Evolutionary conservation across 2,329 filamentous ascomycete species (phyloP).

Genomic region (Fusarium graminum): DNA sequence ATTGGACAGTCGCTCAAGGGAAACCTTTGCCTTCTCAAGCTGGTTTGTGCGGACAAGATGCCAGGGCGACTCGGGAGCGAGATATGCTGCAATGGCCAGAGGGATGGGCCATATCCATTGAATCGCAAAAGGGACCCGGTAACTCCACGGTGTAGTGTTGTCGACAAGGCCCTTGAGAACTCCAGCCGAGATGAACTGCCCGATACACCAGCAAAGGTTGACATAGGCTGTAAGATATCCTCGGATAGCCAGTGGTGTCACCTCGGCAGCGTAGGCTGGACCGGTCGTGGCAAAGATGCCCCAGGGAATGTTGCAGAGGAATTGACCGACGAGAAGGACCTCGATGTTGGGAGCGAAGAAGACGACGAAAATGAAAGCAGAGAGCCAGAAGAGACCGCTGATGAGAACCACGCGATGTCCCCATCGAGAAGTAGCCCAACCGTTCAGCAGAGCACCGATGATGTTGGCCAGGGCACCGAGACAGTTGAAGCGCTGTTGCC

Average conservation of each 20-base stretch:
- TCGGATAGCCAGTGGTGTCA: conserved; percentile 58
- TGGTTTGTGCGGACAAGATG: conserved; percentile 53
- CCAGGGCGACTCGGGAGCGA: conserved; percentile 57
- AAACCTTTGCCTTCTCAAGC: conserved; percentile 51
- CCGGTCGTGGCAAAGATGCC: conserved; percentile 61
- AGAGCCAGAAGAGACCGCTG: conserved; percentile 56
- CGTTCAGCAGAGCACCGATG: conserved; percentile 58
- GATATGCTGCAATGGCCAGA: conserved; percentile 50
- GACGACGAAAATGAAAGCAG: conserved; percentile 61
- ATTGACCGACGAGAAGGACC: conserved; percentile 59
- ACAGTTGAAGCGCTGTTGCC: conserved; percentile 64
- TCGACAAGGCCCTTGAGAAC: conserved; percentile 56
- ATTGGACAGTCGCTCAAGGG: conserved; percentile 52
- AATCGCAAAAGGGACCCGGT: conserved; percentile 57
- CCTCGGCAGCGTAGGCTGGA: conserved; percentile 60
- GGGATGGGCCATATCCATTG: conserved; percentile 58
- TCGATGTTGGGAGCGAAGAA: conserved; percentile 62
- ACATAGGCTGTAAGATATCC: conserved; percentile 60
- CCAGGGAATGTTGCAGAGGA: conserved; percentile 62
- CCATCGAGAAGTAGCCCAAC: conserved; percentile 57
- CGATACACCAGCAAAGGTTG: conserved; percentile 61
- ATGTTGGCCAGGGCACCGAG: conserved; percentile 55
- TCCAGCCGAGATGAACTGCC: conserved; percentile 59
- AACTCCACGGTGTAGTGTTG: conserved; percentile 54
- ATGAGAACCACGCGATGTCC: conserved; percentile 62